Evolutionary conservation across 2,329 filamentous ascomycete genomes (phyloP).

Genomic region (Alternaria postmessia): DNA sequence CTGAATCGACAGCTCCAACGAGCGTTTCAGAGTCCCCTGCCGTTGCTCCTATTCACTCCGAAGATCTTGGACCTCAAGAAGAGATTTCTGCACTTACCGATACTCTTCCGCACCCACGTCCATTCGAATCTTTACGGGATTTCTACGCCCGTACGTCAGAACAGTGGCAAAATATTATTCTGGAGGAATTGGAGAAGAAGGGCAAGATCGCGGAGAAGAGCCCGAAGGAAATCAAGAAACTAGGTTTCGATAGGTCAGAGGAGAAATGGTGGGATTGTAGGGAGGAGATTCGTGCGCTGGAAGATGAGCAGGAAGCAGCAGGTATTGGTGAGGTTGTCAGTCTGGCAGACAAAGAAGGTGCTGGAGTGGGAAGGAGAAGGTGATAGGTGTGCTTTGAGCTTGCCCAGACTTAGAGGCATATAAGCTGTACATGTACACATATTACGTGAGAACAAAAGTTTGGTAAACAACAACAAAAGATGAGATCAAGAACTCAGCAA

Average conservation of each 20-base stretch:
- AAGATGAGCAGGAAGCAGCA: slow-evolving; percentile 95
- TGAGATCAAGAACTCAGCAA: background rate
- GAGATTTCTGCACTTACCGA: slow-evolving; percentile 69
- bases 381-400: slow-evolving; percentile 16
- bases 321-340: slow-evolving; percentile 95
- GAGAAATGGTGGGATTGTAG: slow-evolving; percentile 99
- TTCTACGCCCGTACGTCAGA: slow-evolving; percentile 89
- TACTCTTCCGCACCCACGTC: slow-evolving; percentile 76
- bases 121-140: slow-evolving; percentile 88
- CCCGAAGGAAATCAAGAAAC: slow-evolving; percentile 89
- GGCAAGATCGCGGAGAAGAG: slow-evolving; percentile 68
- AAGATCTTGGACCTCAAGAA: slow-evolving; percentile 57
- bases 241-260: slow-evolving; percentile 89
- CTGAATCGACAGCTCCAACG: slow-evolving; percentile 63
- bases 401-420: background rate
- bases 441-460: background rate
- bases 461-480: background rate
- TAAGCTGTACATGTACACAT: background rate
- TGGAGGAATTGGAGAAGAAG: slow-evolving; percentile 74
- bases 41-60: slow-evolving; percentile 39
- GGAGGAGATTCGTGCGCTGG: slow-evolving; percentile 88
- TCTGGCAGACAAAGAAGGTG: slow-evolving; percentile 72
- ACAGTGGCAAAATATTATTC: slow-evolving; percentile 88
- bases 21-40: slow-evolving; percentile 40
- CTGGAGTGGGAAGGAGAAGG: slow-evolving; percentile 43